Percentiles rank a stretch among this genome's conserved stretches.
phyloP scores from a whole-genome alignment of 441 rosid species.

The Erysimum pusillum region DNA sequence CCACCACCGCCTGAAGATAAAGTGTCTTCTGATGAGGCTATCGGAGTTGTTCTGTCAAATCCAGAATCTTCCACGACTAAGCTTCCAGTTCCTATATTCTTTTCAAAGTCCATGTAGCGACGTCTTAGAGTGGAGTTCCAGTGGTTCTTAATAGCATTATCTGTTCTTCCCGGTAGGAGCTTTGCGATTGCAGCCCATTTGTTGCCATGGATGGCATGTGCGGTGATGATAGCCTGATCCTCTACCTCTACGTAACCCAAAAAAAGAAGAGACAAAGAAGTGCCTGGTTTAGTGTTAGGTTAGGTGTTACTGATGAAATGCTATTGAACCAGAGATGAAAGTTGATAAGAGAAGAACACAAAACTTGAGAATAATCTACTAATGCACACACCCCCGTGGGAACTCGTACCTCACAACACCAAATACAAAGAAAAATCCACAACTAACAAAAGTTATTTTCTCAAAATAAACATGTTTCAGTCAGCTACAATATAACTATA shows the following conservation, averaged over 20 bases:
- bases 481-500: not conserved
- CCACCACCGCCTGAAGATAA: slow-evolving; percentile 73
- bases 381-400: not conserved
- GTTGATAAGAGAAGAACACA: not conserved
- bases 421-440: slow-evolving; percentile 1
- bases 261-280: slow-evolving; percentile 2
- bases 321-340: slow-evolving; percentile 1
- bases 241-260: slow-evolving; percentile 66
- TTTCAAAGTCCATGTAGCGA: slow-evolving; percentile 52
- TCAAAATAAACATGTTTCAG: not conserved
- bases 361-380: not conserved
- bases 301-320: slow-evolving; percentile 36
- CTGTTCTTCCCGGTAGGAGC: slow-evolving; percentile 74
- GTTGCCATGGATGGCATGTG: slow-evolving; percentile 76
- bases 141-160: slow-evolving; percentile 76
- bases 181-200: slow-evolving; percentile 77
- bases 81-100: slow-evolving; percentile 41
- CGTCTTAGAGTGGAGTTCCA: slow-evolving; percentile 80
- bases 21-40: slow-evolving; percentile 79
- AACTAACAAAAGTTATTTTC: not conserved
- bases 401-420: not conserved
- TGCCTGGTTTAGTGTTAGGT: slow-evolving; percentile 31
- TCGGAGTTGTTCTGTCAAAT: slow-evolving; percentile 54
- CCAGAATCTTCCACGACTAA: slow-evolving; percentile 52
- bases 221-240: slow-evolving; percentile 66